Base-by-base conservation (phyloP, 2,329 filamentous ascomycete genomes). In the Beauveria rudraprayagi region DNA sequence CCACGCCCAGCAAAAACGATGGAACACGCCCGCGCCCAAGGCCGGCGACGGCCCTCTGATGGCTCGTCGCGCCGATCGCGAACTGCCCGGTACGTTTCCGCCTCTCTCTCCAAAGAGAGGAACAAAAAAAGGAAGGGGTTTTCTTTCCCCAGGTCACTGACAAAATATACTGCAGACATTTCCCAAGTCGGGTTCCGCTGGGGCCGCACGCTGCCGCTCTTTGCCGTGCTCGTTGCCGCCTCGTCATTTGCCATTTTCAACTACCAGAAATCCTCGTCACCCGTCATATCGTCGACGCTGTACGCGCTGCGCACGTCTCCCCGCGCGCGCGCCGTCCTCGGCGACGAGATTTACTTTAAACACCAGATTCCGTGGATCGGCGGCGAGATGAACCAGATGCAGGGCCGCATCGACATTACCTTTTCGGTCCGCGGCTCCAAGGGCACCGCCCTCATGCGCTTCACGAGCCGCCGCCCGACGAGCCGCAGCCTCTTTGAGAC, bases 251-350 rank as follows among this genome's bases (percentile, higher is more conserved):
- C 89, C 67, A 97, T 99, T 75, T 97, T 99, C 88, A 99, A 99
- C 83, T 97, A 99, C 83, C 93, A 99, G 75, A 97, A 97, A 75
- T 85, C 87, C 61, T 91, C 90, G n/a, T 91, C 87, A 28, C 90
- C 89, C 60, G 84, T 93, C 34, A 90, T 97, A n/a, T 86, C 86
- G 60, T 91, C 89, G 60, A 94, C 92, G 5, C 83, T 99, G 30
- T 99, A 97, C 80, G 90, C 93, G 1, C 83, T 99, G 65, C 90
- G 94, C 65, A 95, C 90, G 3, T 91, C 88, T 61, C 77, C 83
- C 3, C 77, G 80, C 62, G 94, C 92, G 51, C 86, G 92, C 69
- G 86, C 86, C 61, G 77, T 88, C 51, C 83, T 99, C 30, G 94
- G 94, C 65, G 90, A 97, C 74, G 87, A 93, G 76, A 88, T 94